These are phyloP conservation scores for Apiospora marii DNA, from an alignment of 2,329 filamentous ascomycete genomes.

Conservation along the genomic window DNA sequence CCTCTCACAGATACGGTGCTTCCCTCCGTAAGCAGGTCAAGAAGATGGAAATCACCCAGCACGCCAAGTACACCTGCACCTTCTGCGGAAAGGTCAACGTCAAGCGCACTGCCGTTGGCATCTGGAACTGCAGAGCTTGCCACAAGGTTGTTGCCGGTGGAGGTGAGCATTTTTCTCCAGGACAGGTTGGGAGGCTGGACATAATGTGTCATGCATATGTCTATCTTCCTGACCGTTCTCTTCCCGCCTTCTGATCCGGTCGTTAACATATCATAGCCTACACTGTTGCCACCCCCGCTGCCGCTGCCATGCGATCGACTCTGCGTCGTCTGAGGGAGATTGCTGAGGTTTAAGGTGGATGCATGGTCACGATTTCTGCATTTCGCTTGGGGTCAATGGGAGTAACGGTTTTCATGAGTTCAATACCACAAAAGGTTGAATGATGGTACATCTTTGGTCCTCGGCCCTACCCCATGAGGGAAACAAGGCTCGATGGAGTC, in stretches of 20 bases:
- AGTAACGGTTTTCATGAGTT: constrained; percentile 38
- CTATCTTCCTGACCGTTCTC: not conserved
- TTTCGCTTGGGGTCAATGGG: constrained; percentile 42
- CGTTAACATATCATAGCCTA: constrained; percentile 26
- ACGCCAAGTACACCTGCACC: constrained; percentile 96
- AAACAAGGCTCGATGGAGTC: constrained; percentile 34
- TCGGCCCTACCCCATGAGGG: constrained; percentile 33
- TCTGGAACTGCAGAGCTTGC: constrained; percentile 97
- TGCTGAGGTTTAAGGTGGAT: constrained; percentile 80
- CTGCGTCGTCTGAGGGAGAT: constrained; percentile 98
- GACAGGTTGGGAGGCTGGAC: not conserved
- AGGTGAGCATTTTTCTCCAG: constrained; percentile 87
- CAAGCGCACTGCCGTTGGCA: constrained; percentile 89
- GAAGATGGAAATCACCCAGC: constrained; percentile 99
- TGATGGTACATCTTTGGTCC: constrained; percentile 33
- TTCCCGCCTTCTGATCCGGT: not conserved
- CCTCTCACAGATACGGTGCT: constrained; percentile 84
- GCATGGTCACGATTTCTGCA: constrained; percentile 37
- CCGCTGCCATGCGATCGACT: constrained; percentile 93
- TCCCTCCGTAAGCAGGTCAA: constrained; percentile 99
- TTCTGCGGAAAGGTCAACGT: constrained; percentile 89
- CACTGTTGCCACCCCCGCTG: constrained; percentile 79
- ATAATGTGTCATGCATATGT: not conserved
- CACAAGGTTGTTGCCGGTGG: constrained; percentile 93
- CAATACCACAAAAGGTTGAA: constrained; percentile 37